A percentile compares a stretch with the other conserved stretches of the same genome.
Conservation (phyloP, 2,329 filamentous ascomycete genomes). For the Venturia effusa region DNA sequence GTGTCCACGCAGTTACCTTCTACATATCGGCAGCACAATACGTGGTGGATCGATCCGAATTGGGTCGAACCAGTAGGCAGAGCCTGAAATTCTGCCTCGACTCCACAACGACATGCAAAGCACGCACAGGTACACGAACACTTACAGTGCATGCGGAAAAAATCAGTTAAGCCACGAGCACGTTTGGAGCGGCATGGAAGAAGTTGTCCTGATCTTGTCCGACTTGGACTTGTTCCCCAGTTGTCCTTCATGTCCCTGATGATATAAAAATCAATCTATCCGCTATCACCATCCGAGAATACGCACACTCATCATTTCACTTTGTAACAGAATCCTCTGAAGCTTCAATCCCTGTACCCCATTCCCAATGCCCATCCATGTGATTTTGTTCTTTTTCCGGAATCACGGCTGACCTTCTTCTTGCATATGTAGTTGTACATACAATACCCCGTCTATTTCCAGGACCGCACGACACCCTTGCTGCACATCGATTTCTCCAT, state of each 20-base stretch:
- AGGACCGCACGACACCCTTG: neutral
- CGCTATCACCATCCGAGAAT: neutral
- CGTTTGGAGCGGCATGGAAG: neutral
- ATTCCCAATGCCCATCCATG: neutral
- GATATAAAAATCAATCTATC: constrained; percentile 1
- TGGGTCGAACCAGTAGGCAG: neutral
- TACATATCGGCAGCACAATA: no score
- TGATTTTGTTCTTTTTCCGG: neutral
- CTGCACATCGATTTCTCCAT: neutral
- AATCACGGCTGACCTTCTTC: neutral
- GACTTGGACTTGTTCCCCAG: no score
- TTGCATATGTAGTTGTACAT: no score
- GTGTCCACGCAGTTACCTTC: no score
- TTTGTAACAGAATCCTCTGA: neutral
- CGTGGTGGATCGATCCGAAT: neutral
- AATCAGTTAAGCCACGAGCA: neutral
- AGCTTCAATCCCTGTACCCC: neutral
- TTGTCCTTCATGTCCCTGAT: neutral
- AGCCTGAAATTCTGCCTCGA: neutral
- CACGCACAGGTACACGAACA: neutral
- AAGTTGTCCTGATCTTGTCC: no score
- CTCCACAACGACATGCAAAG: constrained; percentile 1
- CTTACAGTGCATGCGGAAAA: neutral
- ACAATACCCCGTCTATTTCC: neutral
- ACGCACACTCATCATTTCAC: neutral